A percentile compares a stretch with the other conserved stretches of the same genome.
These are phyloP conservation scores for Glaciozyma martinii DNA, from an alignment of 768 basidiomycete species.

Conservation along the genomic window DNA sequence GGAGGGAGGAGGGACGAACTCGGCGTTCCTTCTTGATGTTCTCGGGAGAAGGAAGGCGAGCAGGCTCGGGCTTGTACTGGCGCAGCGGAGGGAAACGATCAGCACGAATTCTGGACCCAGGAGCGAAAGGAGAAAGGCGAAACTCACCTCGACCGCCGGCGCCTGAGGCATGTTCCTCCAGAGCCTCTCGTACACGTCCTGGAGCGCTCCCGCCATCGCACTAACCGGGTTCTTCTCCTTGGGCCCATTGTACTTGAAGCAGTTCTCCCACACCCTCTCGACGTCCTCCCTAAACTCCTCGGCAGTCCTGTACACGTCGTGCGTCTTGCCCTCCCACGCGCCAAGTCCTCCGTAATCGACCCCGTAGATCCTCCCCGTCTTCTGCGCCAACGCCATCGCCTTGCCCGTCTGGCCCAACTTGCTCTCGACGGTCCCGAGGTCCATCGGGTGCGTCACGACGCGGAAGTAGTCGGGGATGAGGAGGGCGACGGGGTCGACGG, in stretches of 20 bases:
- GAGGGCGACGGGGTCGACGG: constrained; percentile 74
- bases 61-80: constrained; percentile 26
- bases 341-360: constrained; percentile 32
- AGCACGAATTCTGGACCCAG: constrained; percentile 6
- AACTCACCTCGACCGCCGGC: constrained; percentile 35
- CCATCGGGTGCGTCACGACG: constrained; percentile 87
- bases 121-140: neutral
- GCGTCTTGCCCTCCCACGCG: constrained; percentile 37
- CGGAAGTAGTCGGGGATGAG: constrained; percentile 69
- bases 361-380: constrained; percentile 12
- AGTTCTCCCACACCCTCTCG: constrained; percentile 78
- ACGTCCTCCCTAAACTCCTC: constrained; percentile 81
- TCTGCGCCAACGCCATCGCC: constrained; percentile 18
- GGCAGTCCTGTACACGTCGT: constrained; percentile 56
- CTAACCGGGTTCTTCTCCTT: constrained; percentile 60
- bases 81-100: neutral
- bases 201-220: constrained; percentile 68
- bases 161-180: constrained; percentile 70
- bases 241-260: constrained; percentile 82
- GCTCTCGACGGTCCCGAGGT: constrained; percentile 80
- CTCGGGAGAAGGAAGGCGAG: constrained; percentile 12
- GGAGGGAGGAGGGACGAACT: constrained; percentile 14
- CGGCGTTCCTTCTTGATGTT: constrained; percentile 6
- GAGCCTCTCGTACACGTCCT: constrained; percentile 78
- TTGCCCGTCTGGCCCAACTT: constrained; percentile 51